These are phyloP conservation scores for Entrophospora sp. DNA, from an alignment of 192 early-diverging fungal genomes.

Conservation along the genomic window DNA sequence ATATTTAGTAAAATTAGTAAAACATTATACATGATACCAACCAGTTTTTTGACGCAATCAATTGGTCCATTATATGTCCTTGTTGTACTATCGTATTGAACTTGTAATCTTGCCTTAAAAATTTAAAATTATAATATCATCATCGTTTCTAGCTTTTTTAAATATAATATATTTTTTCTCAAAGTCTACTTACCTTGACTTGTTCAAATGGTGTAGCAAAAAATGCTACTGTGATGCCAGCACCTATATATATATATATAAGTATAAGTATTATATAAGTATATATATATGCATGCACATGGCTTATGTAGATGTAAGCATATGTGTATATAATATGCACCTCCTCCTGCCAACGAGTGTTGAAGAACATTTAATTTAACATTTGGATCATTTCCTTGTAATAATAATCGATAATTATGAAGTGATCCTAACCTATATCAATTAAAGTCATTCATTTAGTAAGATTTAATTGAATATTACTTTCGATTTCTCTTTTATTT, in stretches of 20 bases:
- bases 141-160: no score
- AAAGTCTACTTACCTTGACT: slow-evolving; percentile 43
- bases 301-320: no score
- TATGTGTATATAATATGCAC: no score
- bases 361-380: slow-evolving; percentile 54
- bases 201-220: slow-evolving; percentile 75
- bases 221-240: slow-evolving; percentile 73
- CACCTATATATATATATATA: slow-evolving; percentile 26
- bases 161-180: not conserved
- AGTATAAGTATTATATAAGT: no score
- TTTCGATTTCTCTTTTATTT: no score
- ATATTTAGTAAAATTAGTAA: not conserved
- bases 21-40: slow-evolving; percentile 17
- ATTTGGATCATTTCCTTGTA: slow-evolving; percentile 54
- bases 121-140: no score
- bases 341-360: slow-evolving; percentile 61
- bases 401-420: slow-evolving; percentile 66
- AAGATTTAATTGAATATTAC: no score
- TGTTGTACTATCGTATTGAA: slow-evolving; percentile 61
- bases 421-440: slow-evolving; percentile 68
- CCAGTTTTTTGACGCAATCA: slow-evolving; percentile 71
- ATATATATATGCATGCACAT: no score
- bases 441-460: not conserved
- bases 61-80: slow-evolving; percentile 78
- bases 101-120: slow-evolving; percentile 45